A percentile compares a stretch with the other conserved stretches of the same genome.
These are phyloP conservation scores for Yarrowia sp. DNA, from an alignment of 805 yeast genomes.

Conservation along the genomic window DNA sequence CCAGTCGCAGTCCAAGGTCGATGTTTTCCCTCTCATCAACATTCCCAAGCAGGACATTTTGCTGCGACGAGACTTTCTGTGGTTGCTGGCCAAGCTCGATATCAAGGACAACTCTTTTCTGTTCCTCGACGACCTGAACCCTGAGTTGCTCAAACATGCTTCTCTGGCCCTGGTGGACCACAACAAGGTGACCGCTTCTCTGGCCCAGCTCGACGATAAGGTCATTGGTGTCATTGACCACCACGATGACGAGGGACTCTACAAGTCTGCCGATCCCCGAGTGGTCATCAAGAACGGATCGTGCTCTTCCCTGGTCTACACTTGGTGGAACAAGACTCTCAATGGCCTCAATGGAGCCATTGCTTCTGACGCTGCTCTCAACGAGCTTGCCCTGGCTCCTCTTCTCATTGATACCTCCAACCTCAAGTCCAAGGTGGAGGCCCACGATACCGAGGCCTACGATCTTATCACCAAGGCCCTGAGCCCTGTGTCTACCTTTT, in stretches of 20 bases:
- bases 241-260: constrained; percentile 67
- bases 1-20: constrained; percentile 33
- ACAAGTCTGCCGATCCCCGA: constrained; percentile 55
- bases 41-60: constrained; percentile 62
- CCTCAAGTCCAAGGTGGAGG: constrained; percentile 57
- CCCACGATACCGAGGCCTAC: constrained; percentile 51
- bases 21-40: constrained; percentile 67
- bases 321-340: constrained; percentile 45
- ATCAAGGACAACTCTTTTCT: constrained; percentile 51
- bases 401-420: constrained; percentile 73
- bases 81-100: constrained; percentile 47
- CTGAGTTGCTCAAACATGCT: background rate
- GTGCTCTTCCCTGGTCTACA: constrained; percentile 70
- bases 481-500: background rate
- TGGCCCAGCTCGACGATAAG: constrained; percentile 40
- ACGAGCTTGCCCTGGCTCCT: constrained; percentile 57
- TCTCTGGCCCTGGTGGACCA: constrained; percentile 71
- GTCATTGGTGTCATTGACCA: constrained; percentile 77
- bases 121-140: constrained; percentile 64
- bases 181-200: constrained; percentile 58
- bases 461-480: constrained; percentile 38
- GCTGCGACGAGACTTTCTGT: constrained; percentile 67
- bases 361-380: constrained; percentile 36
- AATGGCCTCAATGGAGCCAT: constrained; percentile 27
- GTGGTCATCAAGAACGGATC: constrained; percentile 65